A percentile compares a stretch with the other conserved stretches of the same genome.
phyloP scores from a whole-genome alignment of 208 protist genomes.

The Trypanosoma platydactyli region DNA sequence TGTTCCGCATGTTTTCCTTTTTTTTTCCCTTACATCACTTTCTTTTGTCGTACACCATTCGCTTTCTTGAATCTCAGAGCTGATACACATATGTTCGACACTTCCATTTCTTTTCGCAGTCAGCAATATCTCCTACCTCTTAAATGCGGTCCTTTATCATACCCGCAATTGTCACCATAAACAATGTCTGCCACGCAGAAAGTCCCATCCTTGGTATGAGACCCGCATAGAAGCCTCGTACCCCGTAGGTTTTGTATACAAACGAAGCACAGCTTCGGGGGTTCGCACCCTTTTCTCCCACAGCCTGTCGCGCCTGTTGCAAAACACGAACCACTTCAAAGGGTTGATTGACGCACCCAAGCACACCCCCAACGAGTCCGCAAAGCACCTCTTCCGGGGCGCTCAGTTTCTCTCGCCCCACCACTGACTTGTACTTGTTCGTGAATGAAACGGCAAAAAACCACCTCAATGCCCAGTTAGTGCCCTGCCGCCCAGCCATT shows the following conservation, averaged over 20 bases:
- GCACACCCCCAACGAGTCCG: slow-evolving; percentile 39
- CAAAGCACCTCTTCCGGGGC: slow-evolving; percentile 28
- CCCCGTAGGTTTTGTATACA: slow-evolving; percentile 35
- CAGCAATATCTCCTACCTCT: neutral
- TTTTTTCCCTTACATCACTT: neutral
- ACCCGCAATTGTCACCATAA: slow-evolving; percentile 42
- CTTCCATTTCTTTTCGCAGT: neutral
- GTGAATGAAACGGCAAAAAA: slow-evolving; percentile 35
- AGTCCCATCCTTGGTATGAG: slow-evolving; percentile 44
- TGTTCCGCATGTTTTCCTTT: neutral
- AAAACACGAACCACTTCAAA: slow-evolving; percentile 54
- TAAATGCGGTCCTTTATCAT: slow-evolving; percentile 34
- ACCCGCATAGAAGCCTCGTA: slow-evolving; percentile 38
- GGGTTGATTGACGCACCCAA: slow-evolving; percentile 48
- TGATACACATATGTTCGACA: neutral
- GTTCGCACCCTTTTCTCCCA: slow-evolving; percentile 23
- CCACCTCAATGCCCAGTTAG: slow-evolving; percentile 45
- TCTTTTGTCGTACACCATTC: neutral
- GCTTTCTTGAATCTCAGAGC: neutral
- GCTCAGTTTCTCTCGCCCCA: slow-evolving; percentile 29
- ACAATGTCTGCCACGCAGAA: slow-evolving; percentile 46
- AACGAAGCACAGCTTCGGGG: slow-evolving; percentile 14
- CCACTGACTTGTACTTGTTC: slow-evolving; percentile 27
- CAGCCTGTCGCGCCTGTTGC: slow-evolving; percentile 29
- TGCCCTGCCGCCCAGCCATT: slow-evolving; percentile 35